These are phyloP conservation scores for Aspergillus texensis DNA, from an alignment of 2,329 filamentous ascomycete species.

Conservation along the genomic window DNA sequence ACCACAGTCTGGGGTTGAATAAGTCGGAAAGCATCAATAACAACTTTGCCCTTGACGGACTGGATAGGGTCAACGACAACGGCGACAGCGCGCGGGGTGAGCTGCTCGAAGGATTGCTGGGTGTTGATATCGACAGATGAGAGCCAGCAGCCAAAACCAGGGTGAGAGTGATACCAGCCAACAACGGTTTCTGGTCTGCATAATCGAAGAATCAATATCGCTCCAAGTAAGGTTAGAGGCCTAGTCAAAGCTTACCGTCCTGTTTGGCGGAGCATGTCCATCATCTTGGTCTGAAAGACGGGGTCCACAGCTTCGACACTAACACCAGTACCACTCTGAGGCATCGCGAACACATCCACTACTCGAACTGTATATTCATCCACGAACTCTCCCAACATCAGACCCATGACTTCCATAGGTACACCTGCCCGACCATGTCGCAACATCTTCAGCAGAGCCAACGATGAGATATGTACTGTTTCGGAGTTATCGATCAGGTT, in stretches of 20 bases:
- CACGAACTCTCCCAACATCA: slow-evolving; percentile 98
- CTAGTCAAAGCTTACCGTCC: slow-evolving; percentile 67
- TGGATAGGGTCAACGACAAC: slow-evolving; percentile 99
- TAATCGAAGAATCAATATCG: slow-evolving; percentile 14
- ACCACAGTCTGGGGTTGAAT: slow-evolving; percentile 98
- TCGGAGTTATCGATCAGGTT: slow-evolving; percentile 98
- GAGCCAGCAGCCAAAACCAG: slow-evolving; percentile 98
- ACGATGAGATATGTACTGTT: slow-evolving; percentile 97
- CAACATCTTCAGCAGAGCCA: slow-evolving; percentile 97
- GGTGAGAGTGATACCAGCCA: slow-evolving; percentile 99
- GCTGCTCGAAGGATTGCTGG: slow-evolving; percentile 98
- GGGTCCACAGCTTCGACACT: slow-evolving; percentile 98
- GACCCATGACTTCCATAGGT: slow-evolving; percentile 99
- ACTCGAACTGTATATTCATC: slow-evolving; percentile 99
- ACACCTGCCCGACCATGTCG: slow-evolving; percentile 96
- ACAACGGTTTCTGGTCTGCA: slow-evolving; percentile 90
- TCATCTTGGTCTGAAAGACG: slow-evolving; percentile 99
- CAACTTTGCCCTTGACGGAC: slow-evolving; percentile 98
- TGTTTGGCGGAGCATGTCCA: slow-evolving; percentile 99
- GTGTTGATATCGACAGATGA: slow-evolving; percentile 99
- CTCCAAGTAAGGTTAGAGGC: not conserved
- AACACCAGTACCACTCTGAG: slow-evolving; percentile 95
- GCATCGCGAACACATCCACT: slow-evolving; percentile 99
- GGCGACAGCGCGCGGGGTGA: slow-evolving; percentile 93
- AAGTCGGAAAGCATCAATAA: slow-evolving; percentile 97